These are phyloP conservation scores for Ustilago bromivora DNA, from an alignment of 1,284 basidiomycete genomes.

Conservation along the genomic window DNA sequence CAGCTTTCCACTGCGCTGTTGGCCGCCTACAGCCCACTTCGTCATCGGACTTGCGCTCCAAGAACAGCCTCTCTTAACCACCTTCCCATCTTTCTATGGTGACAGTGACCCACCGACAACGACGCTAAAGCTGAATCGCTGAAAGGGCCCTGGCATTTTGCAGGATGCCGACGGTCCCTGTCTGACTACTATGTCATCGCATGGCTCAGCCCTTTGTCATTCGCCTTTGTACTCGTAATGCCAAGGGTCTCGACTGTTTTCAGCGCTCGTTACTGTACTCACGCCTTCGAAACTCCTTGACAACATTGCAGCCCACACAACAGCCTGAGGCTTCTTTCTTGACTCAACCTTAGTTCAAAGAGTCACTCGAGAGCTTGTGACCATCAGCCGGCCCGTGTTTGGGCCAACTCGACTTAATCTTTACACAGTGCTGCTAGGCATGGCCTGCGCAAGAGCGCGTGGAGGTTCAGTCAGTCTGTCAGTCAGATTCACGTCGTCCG, in stretches of 20 bases:
- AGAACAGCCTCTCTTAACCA: not conserved
- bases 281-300: not conserved
- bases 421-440: too few relatives aligned
- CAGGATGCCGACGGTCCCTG: conserved; percentile 4
- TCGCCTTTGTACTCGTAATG: not conserved
- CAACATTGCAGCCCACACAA: not conserved
- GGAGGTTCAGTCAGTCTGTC: not conserved
- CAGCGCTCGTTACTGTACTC: not conserved
- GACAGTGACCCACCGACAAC: conserved; percentile 3
- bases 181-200: conserved; percentile 5
- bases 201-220: conserved; percentile 4
- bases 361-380: too few relatives aligned
- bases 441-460: not conserved
- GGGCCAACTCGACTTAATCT: too few relatives aligned
- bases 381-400: too few relatives aligned
- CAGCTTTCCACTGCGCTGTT: not conserved
- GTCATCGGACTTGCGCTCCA: conserved; percentile 23
- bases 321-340: too few relatives aligned
- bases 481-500: not conserved
- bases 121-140: not conserved
- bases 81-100: not conserved
- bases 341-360: too few relatives aligned
- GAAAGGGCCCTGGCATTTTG: not conserved
- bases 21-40: conserved; percentile 10
- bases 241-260: not conserved